phyloP scores from a whole-genome alignment of 1,284 basidiomycete species.

The Marasmius sp. region DNA sequence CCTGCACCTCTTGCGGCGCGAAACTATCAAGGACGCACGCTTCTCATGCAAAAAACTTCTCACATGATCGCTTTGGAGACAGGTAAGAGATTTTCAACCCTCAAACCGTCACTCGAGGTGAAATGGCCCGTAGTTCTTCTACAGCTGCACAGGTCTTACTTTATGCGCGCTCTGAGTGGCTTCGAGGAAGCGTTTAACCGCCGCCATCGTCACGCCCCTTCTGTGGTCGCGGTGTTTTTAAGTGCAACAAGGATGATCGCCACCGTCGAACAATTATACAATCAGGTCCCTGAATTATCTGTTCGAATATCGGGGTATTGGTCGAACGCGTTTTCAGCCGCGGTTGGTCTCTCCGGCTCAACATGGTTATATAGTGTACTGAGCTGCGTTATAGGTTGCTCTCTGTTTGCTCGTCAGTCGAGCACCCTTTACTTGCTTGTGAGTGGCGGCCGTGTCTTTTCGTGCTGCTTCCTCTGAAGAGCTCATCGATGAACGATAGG shows the following conservation, averaged over 20 bases:
- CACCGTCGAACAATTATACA: conserved; percentile 53
- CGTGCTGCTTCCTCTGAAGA: neutral
- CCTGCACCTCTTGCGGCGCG: conserved; percentile 42
- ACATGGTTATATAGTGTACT: conserved; percentile 3
- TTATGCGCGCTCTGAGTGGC: conserved; percentile 57
- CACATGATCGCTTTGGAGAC: conserved; percentile 57
- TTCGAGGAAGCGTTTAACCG: conserved; percentile 52
- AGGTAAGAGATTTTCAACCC: conserved; percentile 34
- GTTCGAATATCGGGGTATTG: conserved; percentile 62
- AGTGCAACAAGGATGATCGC: conserved; percentile 55
- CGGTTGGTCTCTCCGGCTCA: conserved; percentile 40
- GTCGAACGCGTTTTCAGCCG: conserved; percentile 66
- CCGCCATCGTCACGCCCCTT: conserved; percentile 56
- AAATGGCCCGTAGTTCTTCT: conserved; percentile 45
- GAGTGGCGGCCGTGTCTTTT: neutral
- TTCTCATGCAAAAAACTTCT: conserved; percentile 57
- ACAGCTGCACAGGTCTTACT: conserved; percentile 65
- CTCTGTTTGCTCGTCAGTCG: conserved; percentile 44
- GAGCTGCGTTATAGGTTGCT: conserved; percentile 33
- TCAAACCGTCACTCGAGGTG: conserved; percentile 3
- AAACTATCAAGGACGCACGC: conserved; percentile 35
- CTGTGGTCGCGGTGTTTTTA: conserved; percentile 59
- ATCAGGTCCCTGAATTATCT: conserved; percentile 51
- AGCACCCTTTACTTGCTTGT: conserved; percentile 44
- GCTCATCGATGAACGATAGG: conserved; percentile 1